Conservation (phyloP, 108 stramenopile species). For the Pseudonitzschia multiseries region DNA sequence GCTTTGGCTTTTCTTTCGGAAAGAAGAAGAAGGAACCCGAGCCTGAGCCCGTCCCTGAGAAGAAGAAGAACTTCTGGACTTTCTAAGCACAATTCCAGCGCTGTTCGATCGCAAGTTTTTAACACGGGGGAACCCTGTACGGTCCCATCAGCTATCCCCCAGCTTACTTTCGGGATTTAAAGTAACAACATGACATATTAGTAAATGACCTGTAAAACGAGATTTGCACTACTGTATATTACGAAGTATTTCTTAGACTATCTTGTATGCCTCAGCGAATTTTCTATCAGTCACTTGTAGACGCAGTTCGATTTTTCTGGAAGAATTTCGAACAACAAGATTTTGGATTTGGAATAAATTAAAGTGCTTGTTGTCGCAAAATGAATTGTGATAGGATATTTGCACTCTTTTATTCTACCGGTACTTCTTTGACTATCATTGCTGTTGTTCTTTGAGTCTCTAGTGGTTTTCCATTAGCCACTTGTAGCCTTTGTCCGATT, state of each 20-base stretch:
- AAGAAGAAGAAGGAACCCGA: slow-evolving; percentile 51
- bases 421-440: too few species aligned
- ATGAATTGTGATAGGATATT: too few species aligned
- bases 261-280: too few species aligned
- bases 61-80: slow-evolving; percentile 90
- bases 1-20: slow-evolving; percentile 28
- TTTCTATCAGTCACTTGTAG: too few species aligned
- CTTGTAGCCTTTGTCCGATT: slow-evolving; percentile 30
- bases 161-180: neutral
- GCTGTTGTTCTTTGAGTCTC: too few species aligned
- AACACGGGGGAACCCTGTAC: neutral
- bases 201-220: neutral
- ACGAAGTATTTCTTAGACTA: too few species aligned
- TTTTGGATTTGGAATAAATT: too few species aligned
- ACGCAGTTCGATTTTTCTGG: too few species aligned
- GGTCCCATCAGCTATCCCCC: neutral
- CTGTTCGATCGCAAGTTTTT: neutral
- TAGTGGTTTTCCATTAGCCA: slow-evolving; percentile 21
- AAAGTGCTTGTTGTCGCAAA: too few species aligned
- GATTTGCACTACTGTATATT: too few species aligned
- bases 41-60: slow-evolving; percentile 60
- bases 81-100: slow-evolving; percentile 19
- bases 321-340: too few species aligned
- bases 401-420: too few species aligned
- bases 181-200: slow-evolving; percentile 1